Percentiles rank a stretch among this genome's conserved stretches.
These are phyloP conservation scores for Blastobotrys aristatus DNA, from an alignment of 1,139 yeast genomes.

Conservation along the genomic window DNA sequence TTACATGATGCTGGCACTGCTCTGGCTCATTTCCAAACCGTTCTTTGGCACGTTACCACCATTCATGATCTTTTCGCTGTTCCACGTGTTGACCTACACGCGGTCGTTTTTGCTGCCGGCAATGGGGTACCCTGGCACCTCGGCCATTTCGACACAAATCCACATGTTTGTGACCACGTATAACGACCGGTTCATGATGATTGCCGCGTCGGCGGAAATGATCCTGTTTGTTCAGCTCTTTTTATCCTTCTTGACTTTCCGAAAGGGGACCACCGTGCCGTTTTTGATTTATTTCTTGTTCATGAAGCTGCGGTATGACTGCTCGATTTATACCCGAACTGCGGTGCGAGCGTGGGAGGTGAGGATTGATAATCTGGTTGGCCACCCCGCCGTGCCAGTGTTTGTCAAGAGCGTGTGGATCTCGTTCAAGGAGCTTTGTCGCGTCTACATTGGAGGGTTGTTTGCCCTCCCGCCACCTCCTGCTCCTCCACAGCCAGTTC, in stretches of 20 bases:
- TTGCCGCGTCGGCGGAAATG: slow-evolving; percentile 70
- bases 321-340: slow-evolving; percentile 66
- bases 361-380: slow-evolving; percentile 59
- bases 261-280: slow-evolving; percentile 58
- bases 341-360: slow-evolving; percentile 69
- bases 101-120: slow-evolving; percentile 66
- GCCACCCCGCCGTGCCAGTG: slow-evolving; percentile 55
- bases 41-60: slow-evolving; percentile 57
- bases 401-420: slow-evolving; percentile 57
- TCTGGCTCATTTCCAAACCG: slow-evolving; percentile 53
- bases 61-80: slow-evolving; percentile 60
- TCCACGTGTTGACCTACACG: slow-evolving; percentile 66
- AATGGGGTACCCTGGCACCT: slow-evolving; percentile 45
- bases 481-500: slow-evolving; percentile 49
- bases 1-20: slow-evolving; percentile 52
- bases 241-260: slow-evolving; percentile 54
- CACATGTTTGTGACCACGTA: slow-evolving; percentile 54
- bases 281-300: slow-evolving; percentile 57
- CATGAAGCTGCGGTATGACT: slow-evolving; percentile 73
- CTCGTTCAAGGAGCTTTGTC: slow-evolving; percentile 45
- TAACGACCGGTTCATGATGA: slow-evolving; percentile 64
- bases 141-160: slow-evolving; percentile 41
- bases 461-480: slow-evolving; percentile 46
- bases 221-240: slow-evolving; percentile 48
- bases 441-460: slow-evolving; percentile 41